Evolutionary conservation across 139 green algal species (phyloP).

Genomic region (Volvox africanus): DNA sequence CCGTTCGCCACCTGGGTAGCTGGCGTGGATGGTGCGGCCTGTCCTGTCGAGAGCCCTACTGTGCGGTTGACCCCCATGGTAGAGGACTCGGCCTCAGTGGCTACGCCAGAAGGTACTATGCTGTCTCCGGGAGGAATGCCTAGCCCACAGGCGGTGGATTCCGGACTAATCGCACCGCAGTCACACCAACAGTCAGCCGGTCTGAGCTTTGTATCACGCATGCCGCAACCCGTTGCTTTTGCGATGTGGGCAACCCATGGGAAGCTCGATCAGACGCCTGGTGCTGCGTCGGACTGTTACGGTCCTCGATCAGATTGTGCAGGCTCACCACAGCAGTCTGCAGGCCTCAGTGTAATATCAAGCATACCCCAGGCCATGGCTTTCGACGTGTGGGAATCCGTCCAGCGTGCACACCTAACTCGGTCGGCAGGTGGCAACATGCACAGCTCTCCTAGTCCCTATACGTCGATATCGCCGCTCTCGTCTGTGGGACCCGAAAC

Average conservation of each 20-base stretch:
- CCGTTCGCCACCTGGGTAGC: constrained; percentile 2
- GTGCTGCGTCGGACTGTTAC: neutral
- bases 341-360: constrained; percentile 16
- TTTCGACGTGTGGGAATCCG: neutral
- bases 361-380: neutral
- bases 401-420: neutral
- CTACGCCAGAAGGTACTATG: neutral
- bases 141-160: neutral
- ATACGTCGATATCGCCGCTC: neutral
- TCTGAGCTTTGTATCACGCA: neutral
- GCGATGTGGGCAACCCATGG: neutral
- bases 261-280: neutral
- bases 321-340: constrained; percentile 8
- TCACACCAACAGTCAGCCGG: constrained; percentile 14
- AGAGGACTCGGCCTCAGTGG: neutral
- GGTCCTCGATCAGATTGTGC: neutral
- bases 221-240: constrained; percentile 7
- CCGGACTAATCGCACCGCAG: too few relatives aligned
- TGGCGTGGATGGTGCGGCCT: neutral
- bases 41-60: neutral
- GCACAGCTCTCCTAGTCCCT: neutral
- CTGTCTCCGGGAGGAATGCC: neutral
- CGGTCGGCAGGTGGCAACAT: neutral
- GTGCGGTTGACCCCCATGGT: too few relatives aligned
- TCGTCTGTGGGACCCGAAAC: neutral